A percentile compares a stretch with the other conserved stretches of the same genome.
These are phyloP conservation scores for Candida coquimbonensis DNA, from an alignment of 805 yeast species.

Conservation along the genomic window DNA sequence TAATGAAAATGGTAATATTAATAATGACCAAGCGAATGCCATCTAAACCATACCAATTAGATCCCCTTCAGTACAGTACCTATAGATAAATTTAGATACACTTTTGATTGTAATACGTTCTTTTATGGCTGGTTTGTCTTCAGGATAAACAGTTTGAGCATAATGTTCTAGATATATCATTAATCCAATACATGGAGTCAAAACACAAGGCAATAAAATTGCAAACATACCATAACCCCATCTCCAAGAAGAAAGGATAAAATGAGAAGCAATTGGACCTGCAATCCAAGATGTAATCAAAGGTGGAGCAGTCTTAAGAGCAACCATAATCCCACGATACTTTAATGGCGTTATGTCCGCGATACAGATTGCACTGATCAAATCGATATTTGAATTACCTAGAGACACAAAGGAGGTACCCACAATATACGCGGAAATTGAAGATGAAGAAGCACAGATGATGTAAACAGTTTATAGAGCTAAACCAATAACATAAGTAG, in stretches of 20 bases:
- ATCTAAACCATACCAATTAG: slow-evolving; percentile 31
- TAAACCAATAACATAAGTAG: slow-evolving; percentile 28
- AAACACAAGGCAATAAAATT: slow-evolving; percentile 35
- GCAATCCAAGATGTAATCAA: slow-evolving; percentile 36
- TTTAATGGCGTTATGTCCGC: slow-evolving; percentile 35
- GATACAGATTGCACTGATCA: slow-evolving; percentile 26
- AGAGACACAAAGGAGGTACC: slow-evolving; percentile 31
- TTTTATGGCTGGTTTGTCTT: background rate
- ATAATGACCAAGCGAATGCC: slow-evolving; percentile 32
- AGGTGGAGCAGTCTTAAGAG: slow-evolving; percentile 33
- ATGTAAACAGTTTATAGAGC: slow-evolving; percentile 26
- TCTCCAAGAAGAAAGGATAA: slow-evolving; percentile 33
- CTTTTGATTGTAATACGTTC: background rate
- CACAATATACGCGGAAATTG: slow-evolving; percentile 29
- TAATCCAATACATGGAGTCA: slow-evolving; percentile 23
- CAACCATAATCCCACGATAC: slow-evolving; percentile 31
- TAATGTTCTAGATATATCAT: slow-evolving; percentile 25
- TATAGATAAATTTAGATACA: slow-evolving; percentile 3
- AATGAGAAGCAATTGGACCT: slow-evolving; percentile 29
- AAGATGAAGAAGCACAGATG: slow-evolving; percentile 29
- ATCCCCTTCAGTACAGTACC: slow-evolving; percentile 29
- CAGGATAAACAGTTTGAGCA: slow-evolving; percentile 16
- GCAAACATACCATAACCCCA: slow-evolving; percentile 46
- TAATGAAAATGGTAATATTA: slow-evolving; percentile 34
- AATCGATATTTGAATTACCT: slow-evolving; percentile 31